Evolutionary conservation across 2,329 filamentous ascomycete genomes (phyloP), one percentile per base, ranked within the genome.

Genomic region (Sclerotinia minor): DNA sequence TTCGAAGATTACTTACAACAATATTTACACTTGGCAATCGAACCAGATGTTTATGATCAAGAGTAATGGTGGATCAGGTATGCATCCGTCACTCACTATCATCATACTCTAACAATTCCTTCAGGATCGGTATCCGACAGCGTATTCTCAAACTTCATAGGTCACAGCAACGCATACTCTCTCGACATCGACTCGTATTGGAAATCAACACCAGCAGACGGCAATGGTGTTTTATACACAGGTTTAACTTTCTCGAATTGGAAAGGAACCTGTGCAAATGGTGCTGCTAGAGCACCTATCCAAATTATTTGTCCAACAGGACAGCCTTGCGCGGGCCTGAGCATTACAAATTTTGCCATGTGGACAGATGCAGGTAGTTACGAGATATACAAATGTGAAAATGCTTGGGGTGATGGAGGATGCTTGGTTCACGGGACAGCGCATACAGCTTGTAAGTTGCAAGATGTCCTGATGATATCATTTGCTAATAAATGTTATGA

Each of bases 21-120:
- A 87, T 73, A 74, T 87, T 21, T 67, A 67, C 47, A 54, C 57
- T 44, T 67, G 65, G 65, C 55, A 67, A 67, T 67, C 65, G 8
- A 88, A 88, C 79, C 84, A 88, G 73, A 87, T 87, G 85, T 82
- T 83, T 76, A 85, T 86, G 84, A 82, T 88, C 79, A 88, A 88
- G 77, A 83, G 81, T 66, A 84, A 86, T 72, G 86, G 86, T 44
- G 86, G 86, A 50, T 67, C 65, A 47, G 65, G 65, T 54, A n/a
- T 8, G 35, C 21, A 21, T 26, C 24, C 1, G 8, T 35, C 2
- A 11, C 15, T 41, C 21, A 24, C 26, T 41, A 38, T 15, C 35
- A 52, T 13, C 38, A 38, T 26, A 8, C 26, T 6, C 9, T 45
- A 13, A 38, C 0, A 45, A 79, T 74, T 68, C 11, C 32, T 13